Evolutionary conservation across 2,329 filamentous ascomycete species (phyloP).

Genomic region (Diaporthe caulivora): DNA sequence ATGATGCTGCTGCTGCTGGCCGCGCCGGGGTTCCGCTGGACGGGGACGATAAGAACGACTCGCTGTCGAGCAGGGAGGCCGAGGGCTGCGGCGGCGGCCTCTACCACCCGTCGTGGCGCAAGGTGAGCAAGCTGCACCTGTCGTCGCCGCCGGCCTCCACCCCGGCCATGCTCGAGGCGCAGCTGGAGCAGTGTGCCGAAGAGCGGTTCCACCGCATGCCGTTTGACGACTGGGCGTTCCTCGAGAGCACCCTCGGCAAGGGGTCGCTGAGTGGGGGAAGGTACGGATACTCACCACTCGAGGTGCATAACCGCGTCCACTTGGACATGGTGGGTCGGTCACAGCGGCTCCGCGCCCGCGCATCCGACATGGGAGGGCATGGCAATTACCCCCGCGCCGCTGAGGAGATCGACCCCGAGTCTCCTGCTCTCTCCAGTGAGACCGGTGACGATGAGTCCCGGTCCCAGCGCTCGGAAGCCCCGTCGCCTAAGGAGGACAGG

Average conservation of each 20-base stretch:
- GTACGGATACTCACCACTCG: slow-evolving; percentile 23
- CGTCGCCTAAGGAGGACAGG: slow-evolving; percentile 21
- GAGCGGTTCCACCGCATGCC: background rate
- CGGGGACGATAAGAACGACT: slow-evolving; percentile 26
- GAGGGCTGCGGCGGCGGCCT: background rate
- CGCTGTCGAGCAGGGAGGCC: slow-evolving; percentile 7
- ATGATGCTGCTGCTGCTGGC: background rate
- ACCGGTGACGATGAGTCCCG: background rate
- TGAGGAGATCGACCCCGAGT: too few relatives aligned
- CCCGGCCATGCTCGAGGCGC: slow-evolving; percentile 8
- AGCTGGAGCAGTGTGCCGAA: slow-evolving; percentile 4
- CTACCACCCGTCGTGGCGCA: background rate
- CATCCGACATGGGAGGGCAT: background rate
- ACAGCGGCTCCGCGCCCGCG: background rate
- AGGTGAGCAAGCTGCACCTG: slow-evolving; percentile 23
- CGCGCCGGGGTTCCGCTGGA: background rate
- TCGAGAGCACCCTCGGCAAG: slow-evolving; percentile 13
- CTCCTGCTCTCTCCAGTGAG: background rate
- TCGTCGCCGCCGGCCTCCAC: background rate
- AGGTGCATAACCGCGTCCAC: slow-evolving; percentile 36
- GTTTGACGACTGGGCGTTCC: slow-evolving; percentile 30
- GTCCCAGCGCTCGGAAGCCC: slow-evolving; percentile 3
- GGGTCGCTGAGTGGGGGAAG: background rate
- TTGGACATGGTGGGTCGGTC: slow-evolving; percentile 24
- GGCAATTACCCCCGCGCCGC: too few relatives aligned